phyloP scores from a whole-genome alignment of 2,329 filamentous ascomycete species.

The Hypoxylon sp. region DNA sequence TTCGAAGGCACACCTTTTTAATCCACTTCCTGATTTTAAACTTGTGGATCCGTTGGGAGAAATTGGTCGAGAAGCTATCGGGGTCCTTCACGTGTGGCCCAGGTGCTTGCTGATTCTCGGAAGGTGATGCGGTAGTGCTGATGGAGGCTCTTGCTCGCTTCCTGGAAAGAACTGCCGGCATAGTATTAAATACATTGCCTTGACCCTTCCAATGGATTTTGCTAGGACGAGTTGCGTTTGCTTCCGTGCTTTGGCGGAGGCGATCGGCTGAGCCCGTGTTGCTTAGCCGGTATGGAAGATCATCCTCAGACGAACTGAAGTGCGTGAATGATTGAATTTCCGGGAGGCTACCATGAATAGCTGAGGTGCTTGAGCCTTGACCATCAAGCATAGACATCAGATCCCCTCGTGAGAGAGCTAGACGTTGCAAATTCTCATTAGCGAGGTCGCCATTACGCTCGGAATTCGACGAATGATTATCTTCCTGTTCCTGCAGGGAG shows the following conservation, averaged over 20 bases:
- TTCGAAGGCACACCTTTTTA: conserved; percentile 36
- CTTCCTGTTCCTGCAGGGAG: neutral
- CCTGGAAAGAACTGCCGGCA: conserved; percentile 23
- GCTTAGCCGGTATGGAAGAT: conserved; percentile 14
- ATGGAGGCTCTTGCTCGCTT: neutral
- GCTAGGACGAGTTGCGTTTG: conserved; percentile 6
- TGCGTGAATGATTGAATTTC: conserved; percentile 10
- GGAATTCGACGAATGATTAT: neutral
- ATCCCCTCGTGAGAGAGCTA: conserved; percentile 1
- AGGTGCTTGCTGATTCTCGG: conserved; percentile 1
- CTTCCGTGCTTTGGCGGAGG: conserved; percentile 30
- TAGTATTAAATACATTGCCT: conserved; percentile 10
- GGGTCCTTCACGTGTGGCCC: conserved; percentile 6
- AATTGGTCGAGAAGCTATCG: conserved; percentile 24
- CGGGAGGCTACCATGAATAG: conserved; percentile 33
- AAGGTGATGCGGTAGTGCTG: neutral
- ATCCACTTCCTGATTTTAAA: conserved; percentile 39
- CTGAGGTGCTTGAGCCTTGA: conserved; percentile 29
- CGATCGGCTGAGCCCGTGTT: conserved; percentile 24
- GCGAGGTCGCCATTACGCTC: neutral
- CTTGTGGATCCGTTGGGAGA: conserved; percentile 34
- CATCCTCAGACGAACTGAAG: conserved; percentile 24
- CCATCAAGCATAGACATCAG: conserved; percentile 26
- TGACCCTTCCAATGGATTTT: conserved; percentile 13
- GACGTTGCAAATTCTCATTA: neutral